Evolutionary conservation across 1,139 yeast species (phyloP).

Genomic region (Diutina scorzettiae): DNA sequence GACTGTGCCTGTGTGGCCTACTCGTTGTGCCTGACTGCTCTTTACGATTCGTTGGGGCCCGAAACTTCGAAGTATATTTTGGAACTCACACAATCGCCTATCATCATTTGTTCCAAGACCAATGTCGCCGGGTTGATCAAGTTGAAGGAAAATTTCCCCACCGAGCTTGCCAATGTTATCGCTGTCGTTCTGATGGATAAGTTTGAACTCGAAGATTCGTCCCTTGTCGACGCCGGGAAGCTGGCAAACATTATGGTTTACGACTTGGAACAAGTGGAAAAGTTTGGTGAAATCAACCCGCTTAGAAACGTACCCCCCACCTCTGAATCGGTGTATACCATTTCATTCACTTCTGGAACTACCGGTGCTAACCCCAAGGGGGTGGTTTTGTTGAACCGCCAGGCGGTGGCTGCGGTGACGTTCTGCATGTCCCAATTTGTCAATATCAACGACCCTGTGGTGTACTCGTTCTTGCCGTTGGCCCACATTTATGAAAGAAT

Average conservation of each 20-base stretch:
- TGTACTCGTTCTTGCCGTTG: conserved; percentile 10
- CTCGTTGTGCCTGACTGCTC: conserved; percentile 43
- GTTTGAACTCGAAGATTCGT: conserved; percentile 7
- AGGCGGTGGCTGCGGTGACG: conserved; percentile 17
- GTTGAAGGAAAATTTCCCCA: conserved; percentile 21
- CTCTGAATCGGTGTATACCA: conserved; percentile 16
- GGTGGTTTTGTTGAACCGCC: conserved; percentile 22
- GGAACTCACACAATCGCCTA: conserved; percentile 43
- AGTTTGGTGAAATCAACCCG: conserved; percentile 15
- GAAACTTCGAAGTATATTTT: conserved; percentile 47
- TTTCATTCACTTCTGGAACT: conserved; percentile 26
- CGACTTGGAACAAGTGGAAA: conserved; percentile 22
- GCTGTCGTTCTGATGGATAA: conserved; percentile 33
- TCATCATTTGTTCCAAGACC: conserved; percentile 37
- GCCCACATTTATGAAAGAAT: conserved; percentile 20
- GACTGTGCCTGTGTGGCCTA: conserved; percentile 46
- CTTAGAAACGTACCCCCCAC: conserved; percentile 13
- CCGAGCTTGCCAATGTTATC: conserved; percentile 18
- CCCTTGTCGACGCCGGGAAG: conserved; percentile 7
- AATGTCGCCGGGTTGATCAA: conserved; percentile 31
- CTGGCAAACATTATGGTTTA: conserved; percentile 14
- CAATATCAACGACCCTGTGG: conserved; percentile 7
- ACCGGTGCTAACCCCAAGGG: conserved; percentile 29
- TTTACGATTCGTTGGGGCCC: conserved; percentile 56
- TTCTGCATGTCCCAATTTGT: conserved; percentile 11